These are phyloP conservation scores for Mortierella alpina DNA, from an alignment of 192 early-diverging fungal genomes.

Conservation along the genomic window DNA sequence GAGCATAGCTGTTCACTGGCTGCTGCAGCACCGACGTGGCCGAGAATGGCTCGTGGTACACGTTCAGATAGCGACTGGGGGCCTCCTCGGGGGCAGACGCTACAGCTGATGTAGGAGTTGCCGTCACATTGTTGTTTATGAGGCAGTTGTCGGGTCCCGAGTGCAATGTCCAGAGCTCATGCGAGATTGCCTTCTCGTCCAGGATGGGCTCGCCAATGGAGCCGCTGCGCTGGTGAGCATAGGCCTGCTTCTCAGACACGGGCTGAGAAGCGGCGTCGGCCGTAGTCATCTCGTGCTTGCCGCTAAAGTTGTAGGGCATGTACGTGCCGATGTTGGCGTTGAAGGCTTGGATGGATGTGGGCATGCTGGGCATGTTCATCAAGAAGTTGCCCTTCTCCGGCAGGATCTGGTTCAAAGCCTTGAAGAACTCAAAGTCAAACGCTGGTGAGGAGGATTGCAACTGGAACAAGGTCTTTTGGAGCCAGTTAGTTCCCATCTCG, in stretches of 20 bases:
- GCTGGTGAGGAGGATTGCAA: slow-evolving; percentile 46
- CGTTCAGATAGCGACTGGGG: slow-evolving; percentile 42
- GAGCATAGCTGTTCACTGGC: slow-evolving; percentile 44
- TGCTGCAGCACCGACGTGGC: slow-evolving; percentile 47
- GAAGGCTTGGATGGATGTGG: slow-evolving; percentile 45
- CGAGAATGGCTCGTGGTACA: slow-evolving; percentile 49
- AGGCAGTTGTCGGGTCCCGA: slow-evolving; percentile 19
- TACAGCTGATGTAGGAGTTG: neutral
- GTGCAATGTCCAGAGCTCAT: slow-evolving; percentile 44
- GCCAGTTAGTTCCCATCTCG: slow-evolving; percentile 53
- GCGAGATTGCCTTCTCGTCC: slow-evolving; percentile 44
- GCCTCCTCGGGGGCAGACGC: slow-evolving; percentile 24
- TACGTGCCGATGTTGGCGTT: slow-evolving; percentile 51
- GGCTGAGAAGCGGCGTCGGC: neutral
- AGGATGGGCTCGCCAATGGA: slow-evolving; percentile 26
- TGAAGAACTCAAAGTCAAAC: slow-evolving; percentile 46
- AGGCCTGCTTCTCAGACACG: slow-evolving; percentile 24
- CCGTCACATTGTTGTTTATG: slow-evolving; percentile 11
- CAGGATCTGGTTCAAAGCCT: slow-evolving; percentile 44
- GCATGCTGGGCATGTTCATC: slow-evolving; percentile 54
- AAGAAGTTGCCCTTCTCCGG: slow-evolving; percentile 51
- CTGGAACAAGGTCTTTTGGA: slow-evolving; percentile 57
- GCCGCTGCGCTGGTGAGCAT: slow-evolving; percentile 15
- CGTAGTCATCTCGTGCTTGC: slow-evolving; percentile 23
- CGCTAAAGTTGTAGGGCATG: slow-evolving; percentile 52